Evolutionary conservation across 192 early-diverging fungal species (phyloP).

Genomic region (Podila verticillata): DNA sequence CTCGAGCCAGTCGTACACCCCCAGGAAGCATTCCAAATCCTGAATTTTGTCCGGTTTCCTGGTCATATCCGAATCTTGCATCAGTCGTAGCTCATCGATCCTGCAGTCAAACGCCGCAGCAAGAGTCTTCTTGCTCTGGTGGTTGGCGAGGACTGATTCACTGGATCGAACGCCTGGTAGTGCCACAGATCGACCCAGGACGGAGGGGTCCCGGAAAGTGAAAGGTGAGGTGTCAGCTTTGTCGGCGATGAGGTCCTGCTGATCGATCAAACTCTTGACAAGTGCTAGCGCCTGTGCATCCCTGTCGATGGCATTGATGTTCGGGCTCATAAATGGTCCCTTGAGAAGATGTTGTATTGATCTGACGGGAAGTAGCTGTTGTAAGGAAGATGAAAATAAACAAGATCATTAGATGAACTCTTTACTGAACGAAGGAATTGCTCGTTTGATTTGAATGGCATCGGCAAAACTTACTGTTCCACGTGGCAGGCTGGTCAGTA

Average conservation of each 20-base stretch:
- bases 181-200: slow-evolving; percentile 16
- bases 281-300: slow-evolving; percentile 46
- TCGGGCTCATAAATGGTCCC: slow-evolving; percentile 25
- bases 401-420: neutral
- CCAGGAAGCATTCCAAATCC: slow-evolving; percentile 44
- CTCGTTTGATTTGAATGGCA: neutral
- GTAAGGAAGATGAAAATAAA: neutral
- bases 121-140: slow-evolving; percentile 5
- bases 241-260: slow-evolving; percentile 12
- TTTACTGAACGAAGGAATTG: neutral
- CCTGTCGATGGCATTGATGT: slow-evolving; percentile 9
- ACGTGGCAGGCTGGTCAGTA: slow-evolving; percentile 30
- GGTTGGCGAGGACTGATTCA: slow-evolving; percentile 13
- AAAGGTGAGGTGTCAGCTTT: slow-evolving; percentile 10
- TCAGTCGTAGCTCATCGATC: slow-evolving; percentile 23
- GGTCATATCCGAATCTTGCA: slow-evolving; percentile 38
- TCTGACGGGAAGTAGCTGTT: slow-evolving; percentile 27
- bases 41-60: slow-evolving; percentile 46
- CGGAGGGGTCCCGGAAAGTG: slow-evolving; percentile 29
- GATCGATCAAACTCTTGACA: slow-evolving; percentile 26
- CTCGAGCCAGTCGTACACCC: slow-evolving; percentile 47
- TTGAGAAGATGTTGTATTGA: slow-evolving; percentile 41
- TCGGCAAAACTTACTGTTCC: slow-evolving; percentile 24
- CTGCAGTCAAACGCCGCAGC: slow-evolving; percentile 26
- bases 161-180: slow-evolving; percentile 34